phyloP scores from a whole-genome alignment of 139 green algal genomes.

The Chlamydomonas applanata region DNA sequence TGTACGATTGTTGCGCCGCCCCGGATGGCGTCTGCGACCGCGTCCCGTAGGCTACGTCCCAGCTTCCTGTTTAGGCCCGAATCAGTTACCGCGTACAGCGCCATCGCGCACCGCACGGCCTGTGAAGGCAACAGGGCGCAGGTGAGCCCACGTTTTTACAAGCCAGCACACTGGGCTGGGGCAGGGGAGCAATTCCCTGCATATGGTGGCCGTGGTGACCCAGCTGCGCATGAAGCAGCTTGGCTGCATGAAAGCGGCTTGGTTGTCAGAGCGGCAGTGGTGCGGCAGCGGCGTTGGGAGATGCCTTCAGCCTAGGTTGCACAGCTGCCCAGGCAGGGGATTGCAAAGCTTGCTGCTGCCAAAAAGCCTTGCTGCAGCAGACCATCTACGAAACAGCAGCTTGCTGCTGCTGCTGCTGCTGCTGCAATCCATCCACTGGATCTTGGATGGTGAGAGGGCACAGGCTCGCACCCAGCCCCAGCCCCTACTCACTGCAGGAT shows the following conservation, averaged over 20 bases:
- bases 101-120: slow-evolving; percentile 42
- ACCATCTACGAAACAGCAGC: no score
- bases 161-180: not conserved
- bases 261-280: no score
- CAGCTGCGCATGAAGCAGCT: no score
- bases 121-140: not conserved
- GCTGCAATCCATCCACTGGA: no score
- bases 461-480: not conserved
- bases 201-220: not conserved
- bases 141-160: not conserved
- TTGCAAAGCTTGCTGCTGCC: no score
- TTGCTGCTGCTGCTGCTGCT: no score
- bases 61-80: slow-evolving; percentile 52
- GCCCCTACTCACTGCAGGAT: no score
- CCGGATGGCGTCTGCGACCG: slow-evolving; percentile 60
- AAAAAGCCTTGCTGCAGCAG: no score
- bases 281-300: no score
- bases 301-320: no score
- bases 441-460: not conserved
- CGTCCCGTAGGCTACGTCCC: slow-evolving; percentile 40
- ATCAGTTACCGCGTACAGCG: slow-evolving; percentile 86
- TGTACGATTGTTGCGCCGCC: slow-evolving; percentile 80
- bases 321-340: no score
- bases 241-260: no score
- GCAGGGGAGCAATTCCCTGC: not conserved